phyloP scores from a whole-genome alignment of 2,329 filamentous ascomycete genomes.

The Xylaria digitata region DNA sequence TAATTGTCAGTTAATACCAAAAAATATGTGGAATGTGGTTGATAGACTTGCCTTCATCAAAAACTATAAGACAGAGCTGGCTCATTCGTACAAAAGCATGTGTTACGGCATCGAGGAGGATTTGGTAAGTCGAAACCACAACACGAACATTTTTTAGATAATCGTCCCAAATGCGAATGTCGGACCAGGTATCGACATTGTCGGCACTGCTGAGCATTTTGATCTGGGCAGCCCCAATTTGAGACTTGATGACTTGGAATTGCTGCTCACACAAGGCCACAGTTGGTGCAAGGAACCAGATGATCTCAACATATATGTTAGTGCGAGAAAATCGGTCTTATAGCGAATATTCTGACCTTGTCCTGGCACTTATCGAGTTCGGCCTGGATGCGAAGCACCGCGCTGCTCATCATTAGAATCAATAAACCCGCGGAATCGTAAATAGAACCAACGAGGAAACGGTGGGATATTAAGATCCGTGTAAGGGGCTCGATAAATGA shows the following conservation, averaged over 20 bases:
- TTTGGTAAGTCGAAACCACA: slow-evolving; percentile 81
- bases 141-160: slow-evolving; percentile 73
- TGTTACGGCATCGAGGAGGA: slow-evolving; percentile 77
- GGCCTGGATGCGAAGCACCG: slow-evolving; percentile 72
- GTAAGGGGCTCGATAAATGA: slow-evolving; percentile 23
- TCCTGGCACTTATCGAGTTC: slow-evolving; percentile 68
- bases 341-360: slow-evolving; percentile 60
- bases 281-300: slow-evolving; percentile 82
- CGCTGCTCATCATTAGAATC: slow-evolving; percentile 56
- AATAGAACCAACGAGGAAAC: neutral
- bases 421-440: neutral
- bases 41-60: slow-evolving; percentile 77
- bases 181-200: slow-evolving; percentile 78
- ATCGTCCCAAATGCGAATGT: slow-evolving; percentile 73
- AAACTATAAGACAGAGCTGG: slow-evolving; percentile 75
- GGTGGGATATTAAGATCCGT: neutral
- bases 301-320: slow-evolving; percentile 56
- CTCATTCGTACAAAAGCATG: slow-evolving; percentile 78
- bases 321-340: neutral
- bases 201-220: slow-evolving; percentile 75
- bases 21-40: slow-evolving; percentile 8
- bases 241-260: slow-evolving; percentile 65
- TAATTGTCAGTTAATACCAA: slow-evolving; percentile 50
- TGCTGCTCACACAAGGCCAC: slow-evolving; percentile 76
- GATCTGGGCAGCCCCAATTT: slow-evolving; percentile 69